phyloP scores from a whole-genome alignment of 768 basidiomycete species.

The Leccinum boreale region DNA sequence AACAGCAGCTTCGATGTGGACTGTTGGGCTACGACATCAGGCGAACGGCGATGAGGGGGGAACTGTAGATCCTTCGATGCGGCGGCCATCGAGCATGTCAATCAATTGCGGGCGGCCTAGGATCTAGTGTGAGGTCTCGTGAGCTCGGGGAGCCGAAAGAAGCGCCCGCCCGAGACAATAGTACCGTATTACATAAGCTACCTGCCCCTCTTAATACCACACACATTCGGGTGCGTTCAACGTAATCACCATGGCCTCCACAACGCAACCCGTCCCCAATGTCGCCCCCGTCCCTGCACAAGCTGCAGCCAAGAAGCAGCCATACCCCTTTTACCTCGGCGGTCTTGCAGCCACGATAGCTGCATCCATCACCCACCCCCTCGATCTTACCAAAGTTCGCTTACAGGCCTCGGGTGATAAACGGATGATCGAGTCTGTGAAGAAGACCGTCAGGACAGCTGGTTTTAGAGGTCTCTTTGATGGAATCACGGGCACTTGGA shows the following conservation, averaged over 20 bases:
- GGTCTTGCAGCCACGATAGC: slow-evolving; percentile 86
- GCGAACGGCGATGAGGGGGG: background rate
- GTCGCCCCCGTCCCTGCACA: slow-evolving; percentile 2
- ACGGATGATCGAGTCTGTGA: slow-evolving; percentile 79
- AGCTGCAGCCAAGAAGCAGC: slow-evolving; percentile 47
- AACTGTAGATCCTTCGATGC: background rate
- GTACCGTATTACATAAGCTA: slow-evolving; percentile 13
- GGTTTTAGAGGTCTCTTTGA: slow-evolving; percentile 75
- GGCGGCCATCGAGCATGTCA: background rate
- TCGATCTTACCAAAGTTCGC: slow-evolving; percentile 89
- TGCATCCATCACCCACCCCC: slow-evolving; percentile 83
- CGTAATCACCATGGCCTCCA: slow-evolving; percentile 14
- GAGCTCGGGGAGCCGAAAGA: background rate
- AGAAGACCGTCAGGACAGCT: slow-evolving; percentile 78
- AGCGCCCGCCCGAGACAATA: background rate
- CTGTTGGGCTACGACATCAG: slow-evolving; percentile 16
- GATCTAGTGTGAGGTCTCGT: background rate
- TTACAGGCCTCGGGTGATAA: slow-evolving; percentile 92
- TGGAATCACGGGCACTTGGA: slow-evolving; percentile 84
- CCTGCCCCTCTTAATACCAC: slow-evolving; percentile 9
- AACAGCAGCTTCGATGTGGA: slow-evolving; percentile 14
- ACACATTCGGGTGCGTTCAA: background rate
- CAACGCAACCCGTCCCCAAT: slow-evolving; percentile 11
- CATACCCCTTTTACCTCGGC: slow-evolving; percentile 86
- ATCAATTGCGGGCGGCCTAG: background rate